phyloP scores from a whole-genome alignment of 23 red algal genomes.

The Gracilaria vermiculophylla region DNA sequence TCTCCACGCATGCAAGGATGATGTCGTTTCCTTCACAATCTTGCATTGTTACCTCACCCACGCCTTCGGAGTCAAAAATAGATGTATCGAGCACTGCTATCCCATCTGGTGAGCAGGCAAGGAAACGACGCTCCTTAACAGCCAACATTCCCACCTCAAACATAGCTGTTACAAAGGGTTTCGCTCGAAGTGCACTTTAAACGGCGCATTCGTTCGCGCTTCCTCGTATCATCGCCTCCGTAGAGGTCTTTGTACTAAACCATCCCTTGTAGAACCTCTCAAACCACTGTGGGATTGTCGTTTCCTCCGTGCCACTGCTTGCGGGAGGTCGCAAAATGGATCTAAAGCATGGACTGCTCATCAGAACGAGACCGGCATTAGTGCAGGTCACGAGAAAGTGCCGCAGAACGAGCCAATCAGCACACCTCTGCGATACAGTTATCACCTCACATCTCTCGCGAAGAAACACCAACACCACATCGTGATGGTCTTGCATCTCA shows the following conservation, averaged over 20 bases:
- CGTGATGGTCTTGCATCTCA: no score
- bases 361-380: not conserved
- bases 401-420: not conserved
- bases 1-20: not conserved
- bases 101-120: conserved; percentile 1
- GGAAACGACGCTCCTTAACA: not conserved
- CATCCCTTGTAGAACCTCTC: no score
- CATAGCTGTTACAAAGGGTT: not conserved
- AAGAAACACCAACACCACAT: conserved; percentile 24
- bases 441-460: conserved; percentile 23
- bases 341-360: not conserved
- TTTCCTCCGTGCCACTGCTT: no score
- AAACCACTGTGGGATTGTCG: no score
- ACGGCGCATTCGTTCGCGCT: conserved; percentile 2
- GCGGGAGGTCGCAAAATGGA: no score
- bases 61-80: not conserved
- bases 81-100: conserved; percentile 2
- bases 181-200: not conserved
- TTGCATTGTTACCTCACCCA: not conserved
- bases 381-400: not conserved
- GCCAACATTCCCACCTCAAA: not conserved
- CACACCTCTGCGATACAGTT: conserved; percentile 4
- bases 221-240: conserved; percentile 9
- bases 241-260: no score
- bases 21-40: not conserved